Evolutionary conservation across 768 basidiomycete species (phyloP), one percentile per base, ranked within the genome.

Genomic region (Suillus variegatus): DNA sequence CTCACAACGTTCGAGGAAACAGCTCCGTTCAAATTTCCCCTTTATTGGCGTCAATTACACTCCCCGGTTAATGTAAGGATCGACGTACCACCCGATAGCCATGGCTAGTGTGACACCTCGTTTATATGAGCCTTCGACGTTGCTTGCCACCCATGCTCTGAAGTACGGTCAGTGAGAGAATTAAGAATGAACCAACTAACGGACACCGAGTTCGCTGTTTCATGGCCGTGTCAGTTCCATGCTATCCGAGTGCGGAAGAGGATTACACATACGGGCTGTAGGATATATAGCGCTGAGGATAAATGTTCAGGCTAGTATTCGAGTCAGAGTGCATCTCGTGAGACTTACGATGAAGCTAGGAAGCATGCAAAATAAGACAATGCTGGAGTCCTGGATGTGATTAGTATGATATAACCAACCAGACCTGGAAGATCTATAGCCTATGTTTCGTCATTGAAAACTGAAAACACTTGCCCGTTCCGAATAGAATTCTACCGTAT

Each of bases 311-410:
- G 22, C 2, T 22, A 41, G 35, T 1, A 13, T 38, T 22, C 36
- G 43, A 4, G 22, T 52, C 25, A 12, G 20, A 55, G 49, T 43
- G 14, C 44, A 32, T 9, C 35, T 28, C 12, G 32, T 25, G 18
- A 22, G 52, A 81, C 89, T 79, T 69, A 89, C 89, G 86, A 88
- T 28, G 87, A 85, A 20, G 88, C 91, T 5, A 92, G 77, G 72
- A 85, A 93, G 28, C 86, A 85, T 5, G 89, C 89, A 68, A 91
- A 90, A 72, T 92, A 92, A 6, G 89, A 91, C 47, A 91, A 72
- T 2, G 82, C 84, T n/a, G 88, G 81, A 25, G 78, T 85, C 35
- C 76, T 83, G 1, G 90, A 90, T 51, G 77, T 76, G 22, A 90
- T 84, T 62, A 92, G 78, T 60, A 92, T 89, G 66, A 88, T 85